These are phyloP conservation scores for Steccherinum ochraceum DNA, from an alignment of 768 basidiomycete genomes.

Conservation along the genomic window DNA sequence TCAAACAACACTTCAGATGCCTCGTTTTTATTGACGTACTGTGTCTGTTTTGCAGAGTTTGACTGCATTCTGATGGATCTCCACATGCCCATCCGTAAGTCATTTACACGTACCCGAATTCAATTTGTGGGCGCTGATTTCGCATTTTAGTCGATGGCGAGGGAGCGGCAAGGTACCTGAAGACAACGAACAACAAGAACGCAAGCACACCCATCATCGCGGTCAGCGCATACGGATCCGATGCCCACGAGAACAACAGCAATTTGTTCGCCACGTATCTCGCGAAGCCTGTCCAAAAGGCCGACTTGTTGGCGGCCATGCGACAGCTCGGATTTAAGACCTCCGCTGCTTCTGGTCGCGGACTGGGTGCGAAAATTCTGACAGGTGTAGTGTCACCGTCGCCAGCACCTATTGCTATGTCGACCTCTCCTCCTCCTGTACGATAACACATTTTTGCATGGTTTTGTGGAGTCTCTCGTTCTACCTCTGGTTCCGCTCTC, in stretches of 20 bases:
- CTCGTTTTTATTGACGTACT: slow-evolving; percentile 21
- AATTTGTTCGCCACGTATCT: slow-evolving; percentile 77
- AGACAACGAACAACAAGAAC: slow-evolving; percentile 94
- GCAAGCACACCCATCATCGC: slow-evolving; percentile 89
- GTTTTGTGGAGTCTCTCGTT: neutral
- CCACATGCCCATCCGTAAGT: slow-evolving; percentile 88
- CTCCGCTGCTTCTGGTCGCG: slow-evolving; percentile 47
- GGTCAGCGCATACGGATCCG: slow-evolving; percentile 78
- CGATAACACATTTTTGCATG: slow-evolving; percentile 1
- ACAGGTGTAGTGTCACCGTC: too few relatives aligned
- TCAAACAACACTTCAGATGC: slow-evolving; percentile 4
- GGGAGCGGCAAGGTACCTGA: slow-evolving; percentile 94
- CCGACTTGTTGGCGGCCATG: slow-evolving; percentile 73
- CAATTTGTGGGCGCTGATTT: slow-evolving; percentile 7
- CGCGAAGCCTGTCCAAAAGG: slow-evolving; percentile 85
- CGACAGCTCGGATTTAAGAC: slow-evolving; percentile 90
- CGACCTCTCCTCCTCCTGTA: slow-evolving; percentile 3
- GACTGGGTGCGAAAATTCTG: slow-evolving; percentile 10
- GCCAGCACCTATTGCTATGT: slow-evolving; percentile 12
- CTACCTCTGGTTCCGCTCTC: slow-evolving; percentile 2
- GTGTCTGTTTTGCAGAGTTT: slow-evolving; percentile 60
- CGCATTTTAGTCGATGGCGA: slow-evolving; percentile 76
- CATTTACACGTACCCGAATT: neutral
- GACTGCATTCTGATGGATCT: slow-evolving; percentile 95
- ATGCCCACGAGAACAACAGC: slow-evolving; percentile 56